Percentiles rank a stretch among this genome's conserved stretches.
Evolutionary conservation across 2,329 filamentous ascomycete species (phyloP).

Genomic region (Phialophora expanda): DNA sequence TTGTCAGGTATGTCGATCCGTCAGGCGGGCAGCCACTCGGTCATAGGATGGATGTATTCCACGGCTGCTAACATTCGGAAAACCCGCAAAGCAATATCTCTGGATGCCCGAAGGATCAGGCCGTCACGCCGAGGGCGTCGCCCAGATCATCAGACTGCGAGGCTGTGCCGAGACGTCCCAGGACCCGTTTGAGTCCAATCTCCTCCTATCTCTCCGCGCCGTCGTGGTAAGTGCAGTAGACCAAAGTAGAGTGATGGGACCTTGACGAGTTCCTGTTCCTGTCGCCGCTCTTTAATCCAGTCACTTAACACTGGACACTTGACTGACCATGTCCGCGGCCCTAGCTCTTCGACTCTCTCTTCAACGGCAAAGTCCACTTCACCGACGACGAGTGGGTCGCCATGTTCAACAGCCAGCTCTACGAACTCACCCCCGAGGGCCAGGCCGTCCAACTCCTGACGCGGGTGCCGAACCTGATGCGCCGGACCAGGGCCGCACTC

Average conservation of each 20-base stretch:
- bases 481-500: conserved; percentile 34
- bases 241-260: no score
- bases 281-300: not conserved
- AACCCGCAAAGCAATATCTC: conserved; percentile 31
- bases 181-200: conserved; percentile 24
- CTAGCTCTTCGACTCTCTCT: conserved; percentile 30
- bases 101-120: conserved; percentile 30
- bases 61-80: not conserved
- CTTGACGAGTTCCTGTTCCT: not conserved
- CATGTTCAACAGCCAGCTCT: conserved; percentile 40
- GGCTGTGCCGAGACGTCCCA: not conserved
- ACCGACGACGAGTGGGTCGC: conserved; percentile 26
- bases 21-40: not conserved
- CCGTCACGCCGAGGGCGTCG: conserved; percentile 46
- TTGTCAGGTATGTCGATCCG: conserved; percentile 38
- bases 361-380: conserved; percentile 25
- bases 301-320: not conserved
- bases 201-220: conserved; percentile 24
- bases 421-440: conserved; percentile 42
- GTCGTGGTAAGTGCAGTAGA: conserved; percentile 28
- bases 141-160: conserved; percentile 36
- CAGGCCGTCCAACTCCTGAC: conserved; percentile 44
- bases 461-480: conserved; percentile 43
- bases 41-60: not conserved
- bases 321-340: not conserved